Evolutionary conservation across 164 flowering plant genomes (phyloP).

Genomic region (Brasenia schreberi): DNA sequence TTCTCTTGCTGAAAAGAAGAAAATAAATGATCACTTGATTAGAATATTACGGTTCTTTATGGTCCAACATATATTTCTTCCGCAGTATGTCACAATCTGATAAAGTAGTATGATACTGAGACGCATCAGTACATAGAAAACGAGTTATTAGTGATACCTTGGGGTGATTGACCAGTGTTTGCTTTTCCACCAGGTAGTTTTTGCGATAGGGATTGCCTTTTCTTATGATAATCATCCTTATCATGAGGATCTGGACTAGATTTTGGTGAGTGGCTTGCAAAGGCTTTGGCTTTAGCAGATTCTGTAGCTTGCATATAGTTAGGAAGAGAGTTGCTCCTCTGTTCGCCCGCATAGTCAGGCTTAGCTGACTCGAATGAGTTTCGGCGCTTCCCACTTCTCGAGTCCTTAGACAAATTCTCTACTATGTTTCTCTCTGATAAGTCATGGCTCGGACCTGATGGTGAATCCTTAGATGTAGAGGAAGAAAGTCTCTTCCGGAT

Average conservation of each 20-base stretch:
- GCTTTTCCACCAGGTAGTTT: constrained; percentile 53
- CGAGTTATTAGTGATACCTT: not conserved
- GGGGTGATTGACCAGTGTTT: constrained; percentile 8
- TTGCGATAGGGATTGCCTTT: constrained; percentile 61
- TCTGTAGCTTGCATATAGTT: constrained; percentile 98
- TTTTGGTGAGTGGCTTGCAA: constrained; percentile 55
- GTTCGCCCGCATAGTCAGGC: constrained; percentile 53
- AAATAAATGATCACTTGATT: not conserved
- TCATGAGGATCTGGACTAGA: constrained; percentile 83
- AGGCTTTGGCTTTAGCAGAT: constrained; percentile 83
- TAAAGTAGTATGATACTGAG: too few relatives aligned
- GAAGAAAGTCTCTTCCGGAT: constrained; percentile 24
- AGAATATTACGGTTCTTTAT: too few relatives aligned
- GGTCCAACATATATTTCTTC: not conserved
- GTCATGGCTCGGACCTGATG: constrained; percentile 29
- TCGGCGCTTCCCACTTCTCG: constrained; percentile 48
- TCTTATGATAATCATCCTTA: constrained; percentile 45
- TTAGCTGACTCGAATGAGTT: constrained; percentile 54
- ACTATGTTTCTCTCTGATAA: constrained; percentile 37
- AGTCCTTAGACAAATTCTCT: constrained; percentile 44
- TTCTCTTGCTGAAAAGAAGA: constrained; percentile 46
- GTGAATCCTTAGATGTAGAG: constrained; percentile 36
- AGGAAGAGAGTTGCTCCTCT: constrained; percentile 53
- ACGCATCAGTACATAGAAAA: too few relatives aligned
- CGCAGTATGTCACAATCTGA: not conserved